Evolutionary conservation across 2,329 filamentous ascomycete species (phyloP), one percentile per base, ranked within the genome.

Genomic region (Talaromyces sp.): DNA sequence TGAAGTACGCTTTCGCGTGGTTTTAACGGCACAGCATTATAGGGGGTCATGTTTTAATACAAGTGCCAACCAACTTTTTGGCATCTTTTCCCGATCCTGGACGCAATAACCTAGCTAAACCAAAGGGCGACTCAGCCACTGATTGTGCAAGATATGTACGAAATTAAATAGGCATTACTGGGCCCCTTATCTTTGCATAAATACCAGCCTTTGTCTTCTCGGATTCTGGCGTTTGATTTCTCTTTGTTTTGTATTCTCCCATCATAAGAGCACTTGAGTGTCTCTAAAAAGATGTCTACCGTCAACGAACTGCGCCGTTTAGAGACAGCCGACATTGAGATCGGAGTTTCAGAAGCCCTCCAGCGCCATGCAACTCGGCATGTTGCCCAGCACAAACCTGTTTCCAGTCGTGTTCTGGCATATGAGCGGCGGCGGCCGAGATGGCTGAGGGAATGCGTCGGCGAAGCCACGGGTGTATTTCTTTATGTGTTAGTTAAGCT

Each of bases 381-480:
- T 67, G 78, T 84, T 2, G 59, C 10, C 68, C 77, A 24, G 64
- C 78, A 4, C 43, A 80, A 79, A 63, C 78, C 81, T 10, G 78
- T 86, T 9, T 81, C 81, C 3, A 78, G 84, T 65, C 75, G 80
- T 17, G 82, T 79, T 64, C 78, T 86, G 56, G 74, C 82, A 65
- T 84, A 84, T 62, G 83, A 86, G 69, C 77, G 81, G 63, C 61
- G 71, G 3, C 75, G 83, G 55, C 83, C 83, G 11, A 73, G 81
- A 60, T 81, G 80, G 77, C 70, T 85, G 41, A 73, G 83, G 56
- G 82, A 86, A 66, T 82, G 81, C 73, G 73, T 81, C 63, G 83
- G 81, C 4, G 83, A 86, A 68, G 81, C 81, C 3, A 81, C 81
- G 0, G 83, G 83, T 3, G 82, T 84, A 3, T 85, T 85, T 74